phyloP scores from a whole-genome alignment of 495 filamentous ascomycete genomes.

The Penicillium robsamsonii region DNA sequence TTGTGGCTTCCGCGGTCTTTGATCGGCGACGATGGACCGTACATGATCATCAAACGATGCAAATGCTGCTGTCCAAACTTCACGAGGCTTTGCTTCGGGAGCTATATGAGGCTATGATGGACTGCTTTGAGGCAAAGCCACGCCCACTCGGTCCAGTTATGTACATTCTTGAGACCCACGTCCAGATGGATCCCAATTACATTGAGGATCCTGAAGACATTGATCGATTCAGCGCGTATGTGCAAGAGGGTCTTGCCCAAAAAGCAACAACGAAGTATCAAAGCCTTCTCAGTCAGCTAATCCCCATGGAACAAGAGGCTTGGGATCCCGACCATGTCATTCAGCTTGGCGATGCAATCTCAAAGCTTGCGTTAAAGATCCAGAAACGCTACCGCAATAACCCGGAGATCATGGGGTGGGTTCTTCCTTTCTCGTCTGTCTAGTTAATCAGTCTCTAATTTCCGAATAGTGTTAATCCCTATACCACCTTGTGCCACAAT shows the following conservation, averaged over 20 bases:
- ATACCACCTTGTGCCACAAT: constrained; percentile 74
- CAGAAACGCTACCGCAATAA: constrained; percentile 89
- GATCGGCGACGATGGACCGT: constrained; percentile 75
- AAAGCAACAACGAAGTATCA: constrained; percentile 74
- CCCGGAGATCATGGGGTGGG: constrained; percentile 81
- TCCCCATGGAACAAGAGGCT: constrained; percentile 70
- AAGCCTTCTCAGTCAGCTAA: constrained; percentile 64
- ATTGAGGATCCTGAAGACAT: constrained; percentile 64
- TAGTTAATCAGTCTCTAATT: constrained; percentile 23
- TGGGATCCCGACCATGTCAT: constrained; percentile 89
- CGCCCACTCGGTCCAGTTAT: constrained; percentile 78
- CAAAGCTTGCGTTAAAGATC: constrained; percentile 77
- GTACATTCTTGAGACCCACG: constrained; percentile 79
- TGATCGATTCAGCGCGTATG: constrained; percentile 63
- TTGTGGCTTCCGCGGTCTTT: constrained; percentile 46
- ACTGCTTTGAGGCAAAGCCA: constrained; percentile 82
- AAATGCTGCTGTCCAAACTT: constrained; percentile 67
- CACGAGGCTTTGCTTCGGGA: constrained; percentile 85
- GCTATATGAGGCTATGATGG: constrained; percentile 79
- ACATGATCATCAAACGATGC: constrained; percentile 71
- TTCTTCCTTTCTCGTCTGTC: constrained; percentile 3
- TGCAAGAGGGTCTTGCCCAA: constrained; percentile 68
- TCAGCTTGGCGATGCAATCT: constrained; percentile 79
- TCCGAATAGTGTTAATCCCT: constrained; percentile 62
- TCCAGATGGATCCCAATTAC: constrained; percentile 76